Base-by-base conservation (phyloP, 768 basidiomycete species). In the Kwoniella dejecticola region DNA sequence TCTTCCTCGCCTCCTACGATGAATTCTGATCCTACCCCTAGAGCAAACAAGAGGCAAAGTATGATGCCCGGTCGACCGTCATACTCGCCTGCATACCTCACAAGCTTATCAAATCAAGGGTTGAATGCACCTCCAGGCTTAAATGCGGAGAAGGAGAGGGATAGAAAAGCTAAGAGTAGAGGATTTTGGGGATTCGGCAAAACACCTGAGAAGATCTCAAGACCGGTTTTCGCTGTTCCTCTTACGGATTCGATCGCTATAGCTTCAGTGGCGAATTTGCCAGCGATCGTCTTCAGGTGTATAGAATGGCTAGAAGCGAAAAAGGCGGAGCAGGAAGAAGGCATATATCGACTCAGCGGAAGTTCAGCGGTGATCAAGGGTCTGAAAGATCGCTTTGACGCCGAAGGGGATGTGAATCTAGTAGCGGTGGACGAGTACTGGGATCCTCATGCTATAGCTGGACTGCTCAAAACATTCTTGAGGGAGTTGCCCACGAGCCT, bases 371-470 rank as follows among this genome's bases (percentile, higher is more conserved):
- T 95, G 59, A 93, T 98, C 82, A 96, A 96, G 81, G 85, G 82
- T 52, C 82, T 99, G 44, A 91, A 89, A 74, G 96, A 98, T 75
- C 85, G 87, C 62, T 99, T 98, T 81, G 97, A 99, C 75, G 77
- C 82, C 63, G 96, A 99, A 82, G 95, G 94, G n/a, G 96, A 99
- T 78, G 84, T 97, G 57, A 88, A 97, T 76, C 83, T 99, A 11
- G 81, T 95, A 36, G 86, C 84, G 36, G 86, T 88, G 8, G 90
- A 92, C 77, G 94, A 96, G 73, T 90, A 88, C 70, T 96, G 91
- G 89, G 96, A 99, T 81, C 92, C 91, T 44, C 94, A 99, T 77
- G 96, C 96, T 36, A 90, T 99, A 63, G 89, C 96, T 49, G 96
- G 95, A 3, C 82, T 99, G 63, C 82, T 99, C 62, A 99, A 99